Conservation (phyloP, 2,329 filamentous ascomycete genomes). For the Cadophora sp. region DNA sequence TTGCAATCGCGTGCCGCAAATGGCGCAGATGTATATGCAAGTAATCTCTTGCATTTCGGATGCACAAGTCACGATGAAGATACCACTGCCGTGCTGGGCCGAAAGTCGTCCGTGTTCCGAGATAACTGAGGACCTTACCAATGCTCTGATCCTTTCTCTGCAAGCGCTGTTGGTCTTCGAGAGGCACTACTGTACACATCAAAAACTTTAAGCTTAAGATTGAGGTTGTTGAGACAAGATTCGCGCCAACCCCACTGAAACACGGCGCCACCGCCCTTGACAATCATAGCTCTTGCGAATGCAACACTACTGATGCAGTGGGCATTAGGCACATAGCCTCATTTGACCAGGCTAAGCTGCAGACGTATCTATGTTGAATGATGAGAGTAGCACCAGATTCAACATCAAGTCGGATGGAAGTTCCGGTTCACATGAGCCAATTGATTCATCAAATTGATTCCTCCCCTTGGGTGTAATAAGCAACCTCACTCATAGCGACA, state of each 20-base stretch:
- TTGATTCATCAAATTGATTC: not conserved
- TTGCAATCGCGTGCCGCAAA: not conserved
- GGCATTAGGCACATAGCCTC: not conserved
- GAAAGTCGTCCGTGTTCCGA: constrained; percentile 6
- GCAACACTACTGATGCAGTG: not conserved
- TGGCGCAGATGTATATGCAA: constrained; percentile 1
- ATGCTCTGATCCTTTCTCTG: not conserved
- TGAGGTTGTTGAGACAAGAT: not conserved
- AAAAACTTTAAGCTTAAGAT: not conserved
- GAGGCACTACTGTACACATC: not conserved
- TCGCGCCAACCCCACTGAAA: not conserved
- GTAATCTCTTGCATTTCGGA: not conserved
- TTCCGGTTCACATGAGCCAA: not conserved
- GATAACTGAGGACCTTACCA: not conserved
- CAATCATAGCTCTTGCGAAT: constrained; percentile 2
- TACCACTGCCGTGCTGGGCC: not conserved
- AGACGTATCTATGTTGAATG: not conserved
- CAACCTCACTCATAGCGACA: not conserved
- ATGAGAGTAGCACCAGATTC: not conserved
- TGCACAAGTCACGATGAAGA: not conserved
- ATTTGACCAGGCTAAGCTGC: constrained; percentile 1
- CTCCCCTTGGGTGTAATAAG: not conserved
- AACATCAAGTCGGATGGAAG: not conserved
- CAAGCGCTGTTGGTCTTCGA: not conserved
- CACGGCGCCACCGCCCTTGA: not conserved